These are phyloP conservation scores for Catharanthus roseus DNA, from an alignment of 257 asterid species.

Conservation along the genomic window DNA sequence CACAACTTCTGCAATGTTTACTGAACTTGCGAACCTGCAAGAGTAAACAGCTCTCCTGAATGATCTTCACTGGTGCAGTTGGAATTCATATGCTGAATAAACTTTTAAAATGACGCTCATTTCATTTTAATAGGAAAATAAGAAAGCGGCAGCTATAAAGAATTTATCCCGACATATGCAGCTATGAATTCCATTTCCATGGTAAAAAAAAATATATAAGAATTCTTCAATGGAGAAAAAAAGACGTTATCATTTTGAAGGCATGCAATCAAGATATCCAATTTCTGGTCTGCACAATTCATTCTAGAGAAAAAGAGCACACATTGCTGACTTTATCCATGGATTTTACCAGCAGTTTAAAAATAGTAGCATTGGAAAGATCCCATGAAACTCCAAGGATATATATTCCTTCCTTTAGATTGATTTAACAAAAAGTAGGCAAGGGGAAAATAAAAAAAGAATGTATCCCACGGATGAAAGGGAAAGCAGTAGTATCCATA, in stretches of 20 bases:
- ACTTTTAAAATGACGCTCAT: neutral
- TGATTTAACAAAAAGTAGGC: neutral
- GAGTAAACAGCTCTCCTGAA: constrained; percentile 15
- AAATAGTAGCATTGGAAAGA: neutral
- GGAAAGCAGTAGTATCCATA: neutral
- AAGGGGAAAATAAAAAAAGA: neutral
- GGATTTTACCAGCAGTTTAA: neutral
- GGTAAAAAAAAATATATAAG: neutral
- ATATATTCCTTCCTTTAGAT: neutral
- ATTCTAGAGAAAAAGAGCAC: neutral
- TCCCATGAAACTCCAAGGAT: neutral
- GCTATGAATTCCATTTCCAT: neutral
- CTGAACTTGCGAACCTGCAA: constrained; percentile 82
- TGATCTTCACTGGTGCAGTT: neutral
- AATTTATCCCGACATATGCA: neutral
- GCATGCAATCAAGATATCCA: neutral
- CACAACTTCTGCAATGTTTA: constrained; percentile 98
- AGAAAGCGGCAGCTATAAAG: neutral
- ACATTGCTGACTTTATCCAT: neutral
- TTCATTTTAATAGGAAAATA: neutral
- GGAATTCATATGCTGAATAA: constrained; percentile 6
- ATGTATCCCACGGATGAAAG: neutral
- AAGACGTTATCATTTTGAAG: neutral
- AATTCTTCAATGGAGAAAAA: neutral
- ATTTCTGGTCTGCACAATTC: neutral